A percentile compares a stretch with the other conserved stretches of the same genome.
Conservation (phyloP, 2,329 filamentous ascomycete species). For the Scedosporium boydii region DNA sequence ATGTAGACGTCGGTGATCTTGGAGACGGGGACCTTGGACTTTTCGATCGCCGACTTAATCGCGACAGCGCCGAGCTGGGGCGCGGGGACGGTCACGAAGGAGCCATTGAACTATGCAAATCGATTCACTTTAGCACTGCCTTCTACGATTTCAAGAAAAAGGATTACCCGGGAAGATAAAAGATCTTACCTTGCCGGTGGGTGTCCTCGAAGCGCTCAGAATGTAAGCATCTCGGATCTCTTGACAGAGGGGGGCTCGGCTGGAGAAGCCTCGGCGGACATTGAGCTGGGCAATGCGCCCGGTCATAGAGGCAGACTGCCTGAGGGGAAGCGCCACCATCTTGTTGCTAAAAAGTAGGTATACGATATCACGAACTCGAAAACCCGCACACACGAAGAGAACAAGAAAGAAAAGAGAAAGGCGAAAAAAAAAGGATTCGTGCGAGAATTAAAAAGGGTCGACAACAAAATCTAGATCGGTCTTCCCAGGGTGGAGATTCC, state of each 20-base stretch:
- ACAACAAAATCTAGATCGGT: too few relatives aligned
- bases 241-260: conserved; percentile 33
- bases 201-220: conserved; percentile 78
- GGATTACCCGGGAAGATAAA: neutral
- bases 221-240: conserved; percentile 92
- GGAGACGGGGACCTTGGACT: conserved; percentile 70
- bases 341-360: neutral
- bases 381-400: neutral
- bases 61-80: conserved; percentile 83
- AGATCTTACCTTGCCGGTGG: conserved; percentile 65
- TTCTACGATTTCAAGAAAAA: neutral
- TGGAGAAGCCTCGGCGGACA: conserved; percentile 29
- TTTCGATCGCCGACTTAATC: conserved; percentile 83
- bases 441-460: neutral
- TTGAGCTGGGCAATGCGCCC: neutral
- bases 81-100: conserved; percentile 72
- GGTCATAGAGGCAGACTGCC: conserved; percentile 30
- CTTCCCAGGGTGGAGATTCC: neutral
- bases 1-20: conserved; percentile 92
- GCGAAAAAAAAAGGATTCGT: neutral
- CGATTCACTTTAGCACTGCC: neutral
- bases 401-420: neutral
- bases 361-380: neutral
- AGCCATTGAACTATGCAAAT: conserved; percentile 73
- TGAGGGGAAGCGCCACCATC: conserved; percentile 15